Evolutionary conservation across 2,329 filamentous ascomycete species (phyloP), one percentile per base, ranked within the genome.

Genomic region (Fusarium austroafricanum): DNA sequence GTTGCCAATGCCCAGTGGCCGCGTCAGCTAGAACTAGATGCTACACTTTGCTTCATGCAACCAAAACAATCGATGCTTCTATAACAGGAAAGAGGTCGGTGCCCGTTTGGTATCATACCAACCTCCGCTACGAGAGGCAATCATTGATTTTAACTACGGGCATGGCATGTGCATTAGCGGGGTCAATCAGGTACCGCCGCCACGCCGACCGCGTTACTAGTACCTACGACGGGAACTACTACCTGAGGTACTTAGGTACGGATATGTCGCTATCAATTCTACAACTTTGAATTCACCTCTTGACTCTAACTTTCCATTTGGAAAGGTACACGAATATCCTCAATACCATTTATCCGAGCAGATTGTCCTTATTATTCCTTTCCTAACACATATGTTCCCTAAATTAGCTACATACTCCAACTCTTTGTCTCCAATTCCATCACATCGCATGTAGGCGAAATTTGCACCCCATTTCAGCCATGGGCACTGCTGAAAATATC

Each of bases 401-500:
- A 67, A 56, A 52, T 70, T 58, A 62, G 65, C 40, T 49, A 57
- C 55, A 35, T 50, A 23, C 50, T 51, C 50, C 50, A 54, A 43
- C 26, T 26, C 55, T 59, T 45, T 58, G 42, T 50, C 43, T 59
- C 56, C 53, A 64, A 71, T 71, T 71, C 62, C 60, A 72, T 72
- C 63, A 23, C 60, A 53, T 61, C 67, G 51, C 67, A 63, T 61
- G 33, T 58, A 70, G 67, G 61, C 72, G 69, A 74, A 65, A 74
- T 74, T 74, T 67, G 55, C 61, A 65, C 57, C 67, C 58, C 46
- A 50, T 63, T 63, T 67, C 63, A 65, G 64, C 64, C 68, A 47
- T 60, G 35, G 61, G 58, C 54, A 59, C 49, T 70, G 61, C 53
- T 64, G 43, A 33, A 37, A 55, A 51, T 57, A 58, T 68, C 72